Conservation (phyloP, 2,329 filamentous ascomycete species). For the Diaporthe sp. region DNA sequence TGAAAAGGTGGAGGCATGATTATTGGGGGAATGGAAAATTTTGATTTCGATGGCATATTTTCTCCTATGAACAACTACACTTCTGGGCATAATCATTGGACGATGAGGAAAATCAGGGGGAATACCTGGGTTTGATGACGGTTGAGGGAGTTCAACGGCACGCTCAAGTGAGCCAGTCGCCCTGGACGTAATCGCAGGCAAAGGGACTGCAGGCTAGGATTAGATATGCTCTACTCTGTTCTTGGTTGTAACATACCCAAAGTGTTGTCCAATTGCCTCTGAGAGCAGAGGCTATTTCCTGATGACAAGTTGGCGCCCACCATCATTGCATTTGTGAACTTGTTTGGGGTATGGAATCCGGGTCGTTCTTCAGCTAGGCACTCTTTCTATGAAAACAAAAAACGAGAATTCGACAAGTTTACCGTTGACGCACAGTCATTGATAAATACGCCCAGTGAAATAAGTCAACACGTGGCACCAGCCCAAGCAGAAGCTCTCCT, state of each 20-base stretch:
- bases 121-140: neutral
- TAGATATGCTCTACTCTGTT: constrained; percentile 47
- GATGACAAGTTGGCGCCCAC: neutral
- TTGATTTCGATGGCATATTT: constrained; percentile 12
- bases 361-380: neutral
- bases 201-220: neutral
- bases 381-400: neutral
- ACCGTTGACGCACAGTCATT: neutral
- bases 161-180: neutral
- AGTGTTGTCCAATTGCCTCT: constrained; percentile 4
- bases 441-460: neutral
- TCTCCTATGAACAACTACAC: constrained; percentile 15
- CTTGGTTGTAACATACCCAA: constrained; percentile 37
- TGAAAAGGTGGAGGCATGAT: constrained; percentile 30
- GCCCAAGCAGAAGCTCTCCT: too few species aligned
- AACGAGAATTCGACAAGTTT: neutral
- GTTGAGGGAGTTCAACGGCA: neutral
- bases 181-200: neutral
- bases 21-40: neutral
- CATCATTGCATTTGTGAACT: neutral
- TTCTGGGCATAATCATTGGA: constrained; percentile 14
- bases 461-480: neutral
- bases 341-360: neutral
- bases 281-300: neutral
- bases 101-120: neutral